Evolutionary conservation across 192 early-diverging fungal species (phyloP), one percentile per base, ranked within the genome.

Genomic region (Coemansia interrupta): DNA sequence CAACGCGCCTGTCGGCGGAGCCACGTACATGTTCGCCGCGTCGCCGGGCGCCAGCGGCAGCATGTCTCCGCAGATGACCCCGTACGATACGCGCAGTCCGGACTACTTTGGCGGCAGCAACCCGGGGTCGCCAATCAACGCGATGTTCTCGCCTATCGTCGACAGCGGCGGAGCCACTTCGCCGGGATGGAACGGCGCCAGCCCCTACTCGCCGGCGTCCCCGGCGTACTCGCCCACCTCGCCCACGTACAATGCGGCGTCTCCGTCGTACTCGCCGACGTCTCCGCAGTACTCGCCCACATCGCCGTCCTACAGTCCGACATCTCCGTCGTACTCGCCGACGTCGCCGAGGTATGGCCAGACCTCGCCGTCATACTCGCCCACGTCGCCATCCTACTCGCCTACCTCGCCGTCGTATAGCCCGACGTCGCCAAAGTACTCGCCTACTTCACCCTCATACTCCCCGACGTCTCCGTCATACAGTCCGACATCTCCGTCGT

Each of bases 111-210:
- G 54, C 39, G 64, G 73, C 56, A 76, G 81, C 44, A 80, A 83
- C 12, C 87, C 85, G n/a, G 75, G 83, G 5, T 86, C 85, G 18
- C 87, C 89, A 20, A 84, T 85, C 54, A 85, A 88, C 63, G 87
- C 90, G 28, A 86, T 85, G 76, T 93, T 94, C 77, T 94, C 90
- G 44, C 91, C 92, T 4, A 84, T 89, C 63, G 85, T 83, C 45
- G 88, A 90, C 60, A 86, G 87, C 54, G 92, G 92, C 39, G 92
- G 92, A 36, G 81, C 81, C 12, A 81, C 74, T 39, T 86, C 85
- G 52, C 77, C 83, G 14, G 72, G 82, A 32, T 81, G 75, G 70
- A 83, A 71, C 28, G 82, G 83, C 44, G 70, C 80, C 43, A 84
- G 80, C 61, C 81, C 77, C 18, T 83, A 80, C 58, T 82, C 83